Conservation (phyloP, 306 rosid genomes). For the Cicer bijugum region DNA sequence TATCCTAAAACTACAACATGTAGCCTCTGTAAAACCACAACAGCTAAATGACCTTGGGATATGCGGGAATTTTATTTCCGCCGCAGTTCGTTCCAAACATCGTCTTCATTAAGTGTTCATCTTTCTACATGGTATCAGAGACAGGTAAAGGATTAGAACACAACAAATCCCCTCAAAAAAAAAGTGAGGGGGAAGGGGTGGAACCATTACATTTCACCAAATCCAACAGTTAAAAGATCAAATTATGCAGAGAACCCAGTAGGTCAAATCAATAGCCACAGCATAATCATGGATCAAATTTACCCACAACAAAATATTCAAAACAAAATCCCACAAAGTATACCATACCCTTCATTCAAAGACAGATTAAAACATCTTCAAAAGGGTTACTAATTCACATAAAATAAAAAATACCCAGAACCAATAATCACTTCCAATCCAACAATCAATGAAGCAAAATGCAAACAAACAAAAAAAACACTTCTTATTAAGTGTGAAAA, state of each 20-base stretch:
- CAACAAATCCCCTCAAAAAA: neutral
- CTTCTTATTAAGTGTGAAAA: too few relatives aligned
- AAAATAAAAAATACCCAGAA: neutral
- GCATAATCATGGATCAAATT: neutral
- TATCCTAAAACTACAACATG: too few relatives aligned
- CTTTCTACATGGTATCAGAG: too few relatives aligned
- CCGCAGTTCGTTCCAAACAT: too few relatives aligned
- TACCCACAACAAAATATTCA: slow-evolving; percentile 14
- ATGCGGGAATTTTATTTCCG: too few relatives aligned
- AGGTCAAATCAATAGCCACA: slow-evolving; percentile 30
- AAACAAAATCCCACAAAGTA: slow-evolving; percentile 9
- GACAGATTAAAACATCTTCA: neutral
- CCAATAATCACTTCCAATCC: neutral
- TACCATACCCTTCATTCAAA: neutral
- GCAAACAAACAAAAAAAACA: neutral
- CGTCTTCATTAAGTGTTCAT: too few relatives aligned
- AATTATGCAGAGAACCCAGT: slow-evolving; percentile 24
- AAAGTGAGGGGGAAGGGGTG: neutral
- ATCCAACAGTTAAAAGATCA: slow-evolving; percentile 3
- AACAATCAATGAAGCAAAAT: slow-evolving; percentile 4
- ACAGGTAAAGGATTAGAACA: neutral
- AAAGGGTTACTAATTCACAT: neutral
- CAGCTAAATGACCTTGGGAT: too few relatives aligned
- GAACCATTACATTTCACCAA: neutral
- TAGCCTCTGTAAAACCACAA: too few relatives aligned